Base-by-base conservation (phyloP, 2,329 filamentous ascomycete species). In the Fusarium luffae region DNA sequence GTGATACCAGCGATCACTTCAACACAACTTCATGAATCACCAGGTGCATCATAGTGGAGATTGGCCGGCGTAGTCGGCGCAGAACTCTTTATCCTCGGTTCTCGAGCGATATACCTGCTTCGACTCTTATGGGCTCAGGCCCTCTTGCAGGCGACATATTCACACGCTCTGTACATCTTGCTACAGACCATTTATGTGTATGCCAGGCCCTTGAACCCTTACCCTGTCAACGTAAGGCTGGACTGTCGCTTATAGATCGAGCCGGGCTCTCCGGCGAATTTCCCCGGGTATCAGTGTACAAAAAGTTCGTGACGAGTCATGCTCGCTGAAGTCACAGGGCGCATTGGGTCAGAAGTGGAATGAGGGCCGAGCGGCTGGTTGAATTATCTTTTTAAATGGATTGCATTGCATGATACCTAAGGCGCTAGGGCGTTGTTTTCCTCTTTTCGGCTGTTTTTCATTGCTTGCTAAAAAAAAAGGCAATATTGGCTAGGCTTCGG, bases 371-470 rank as follows among this genome's bases (percentile, higher is more conserved):
- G 48, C 51, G 62, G 43, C 48, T 63, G 57, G 40, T 37, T 63
- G 54, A 40, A 65, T 65, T 59, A 48, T 71, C 46, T 63, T 60
- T 56, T 64, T 54, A 28, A 57, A 42, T 71, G 54, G 47, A 66
- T 56, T 65, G 54, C 51, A 56, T 59, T 70, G 67, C 67, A 71
- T 71, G 69, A 71, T 71, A 71, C 69, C 69, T 72, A 64, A 63
- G 68, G 69, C 68, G 64, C 68, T 55, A 66, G 54, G 65, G 50
- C 66, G 30, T 71, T 46, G 59, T 54, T 55, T 54, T 19, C 28
- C 32, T 52, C 41, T 37, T 37, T 37, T 37, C 34, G 34, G 34
- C 18, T 11, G 47, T 47, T 40, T 56, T 57, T 30, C 19, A 54
- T 47, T 59, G 34, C 37, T 64, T 28, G 7, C 37, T 40, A 13